phyloP scores from a whole-genome alignment of 2,329 filamentous ascomycete genomes.

The Penicillium sp. region DNA sequence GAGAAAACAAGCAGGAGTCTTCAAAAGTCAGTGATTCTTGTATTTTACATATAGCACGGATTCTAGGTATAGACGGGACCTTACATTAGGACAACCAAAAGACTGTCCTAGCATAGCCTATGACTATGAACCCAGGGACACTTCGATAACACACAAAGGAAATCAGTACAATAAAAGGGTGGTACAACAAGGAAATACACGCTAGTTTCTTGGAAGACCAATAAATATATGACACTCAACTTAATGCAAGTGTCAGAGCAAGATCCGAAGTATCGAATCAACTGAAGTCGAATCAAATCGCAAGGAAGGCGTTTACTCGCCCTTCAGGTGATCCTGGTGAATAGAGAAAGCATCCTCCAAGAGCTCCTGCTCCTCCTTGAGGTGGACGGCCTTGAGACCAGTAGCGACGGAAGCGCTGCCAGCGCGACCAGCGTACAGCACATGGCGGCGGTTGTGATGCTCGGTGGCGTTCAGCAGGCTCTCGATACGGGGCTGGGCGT shows the following conservation, averaged over 20 bases:
- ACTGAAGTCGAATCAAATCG: slow-evolving; percentile 3
- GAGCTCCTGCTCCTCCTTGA: slow-evolving; percentile 89
- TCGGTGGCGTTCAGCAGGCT: slow-evolving; percentile 90
- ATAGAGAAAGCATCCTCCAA: slow-evolving; percentile 63
- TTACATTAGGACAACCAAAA: slow-evolving; percentile 4
- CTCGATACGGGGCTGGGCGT: slow-evolving; percentile 95
- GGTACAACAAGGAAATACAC: slow-evolving; percentile 30
- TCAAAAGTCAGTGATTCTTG: slow-evolving; percentile 9
- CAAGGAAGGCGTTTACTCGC: slow-evolving; percentile 50
- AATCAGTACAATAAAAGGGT: slow-evolving; percentile 25
- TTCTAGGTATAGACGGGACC: slow-evolving; percentile 30
- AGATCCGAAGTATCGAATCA: slow-evolving; percentile 2
- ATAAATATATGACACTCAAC: slow-evolving; percentile 26
- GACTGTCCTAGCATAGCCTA: slow-evolving; percentile 10
- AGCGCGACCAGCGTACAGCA: slow-evolving; percentile 94
- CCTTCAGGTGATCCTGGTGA: slow-evolving; percentile 65
- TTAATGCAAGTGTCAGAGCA: slow-evolving; percentile 11
- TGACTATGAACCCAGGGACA: slow-evolving; percentile 18
- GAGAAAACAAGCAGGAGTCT: neutral
- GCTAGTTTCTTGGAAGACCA: slow-evolving; percentile 27
- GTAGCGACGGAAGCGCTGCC: slow-evolving; percentile 93
- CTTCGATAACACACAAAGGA: slow-evolving; percentile 27
- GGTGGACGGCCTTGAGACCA: slow-evolving; percentile 81
- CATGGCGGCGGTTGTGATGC: slow-evolving; percentile 87
- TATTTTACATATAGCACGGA: slow-evolving; percentile 26